phyloP scores from a whole-genome alignment of 2,329 filamentous ascomycete genomes.

The Aureobasidium zeae region DNA sequence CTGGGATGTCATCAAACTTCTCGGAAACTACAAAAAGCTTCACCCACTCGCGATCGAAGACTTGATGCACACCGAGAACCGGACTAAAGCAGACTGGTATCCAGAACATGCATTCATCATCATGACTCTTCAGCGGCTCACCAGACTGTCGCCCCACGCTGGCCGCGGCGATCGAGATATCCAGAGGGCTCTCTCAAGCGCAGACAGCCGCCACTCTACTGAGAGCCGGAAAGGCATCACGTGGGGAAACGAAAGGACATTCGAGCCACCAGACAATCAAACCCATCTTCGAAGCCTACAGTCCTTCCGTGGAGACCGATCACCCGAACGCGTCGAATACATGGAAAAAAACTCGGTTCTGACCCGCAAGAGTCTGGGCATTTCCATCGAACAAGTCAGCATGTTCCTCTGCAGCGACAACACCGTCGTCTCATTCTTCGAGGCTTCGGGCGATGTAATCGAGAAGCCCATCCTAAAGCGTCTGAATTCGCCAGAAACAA shows the following conservation, averaged over 20 bases:
- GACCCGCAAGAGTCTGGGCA: conserved; percentile 55
- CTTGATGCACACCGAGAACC: conserved; percentile 68
- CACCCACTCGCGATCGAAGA: conserved; percentile 83
- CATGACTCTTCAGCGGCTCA: conserved; percentile 10
- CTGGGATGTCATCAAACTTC: conserved; percentile 76
- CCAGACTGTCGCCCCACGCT: background rate
- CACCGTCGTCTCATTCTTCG: conserved; percentile 86
- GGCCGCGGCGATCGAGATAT: background rate
- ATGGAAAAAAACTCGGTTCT: conserved; percentile 75
- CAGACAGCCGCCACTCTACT: background rate
- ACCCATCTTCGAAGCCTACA: conserved; percentile 53
- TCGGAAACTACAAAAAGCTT: conserved; percentile 67
- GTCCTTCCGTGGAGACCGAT: conserved; percentile 64
- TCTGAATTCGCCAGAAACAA: conserved; percentile 65
- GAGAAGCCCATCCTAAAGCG: conserved; percentile 73
- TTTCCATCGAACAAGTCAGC: conserved; percentile 82
- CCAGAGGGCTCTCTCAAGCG: background rate
- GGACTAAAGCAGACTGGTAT: conserved; percentile 86
- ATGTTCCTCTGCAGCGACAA: conserved; percentile 82
- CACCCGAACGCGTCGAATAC: conserved; percentile 66
- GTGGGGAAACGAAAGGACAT: background rate
- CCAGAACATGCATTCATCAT: conserved; percentile 51
- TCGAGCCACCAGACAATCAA: conserved; percentile 4
- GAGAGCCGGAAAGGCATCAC: background rate
- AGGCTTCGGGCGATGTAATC: conserved; percentile 74